These are phyloP conservation scores for Phaeosphaeriaceae sp. DNA, from an alignment of 2,329 filamentous ascomycete species.

Conservation along the genomic window DNA sequence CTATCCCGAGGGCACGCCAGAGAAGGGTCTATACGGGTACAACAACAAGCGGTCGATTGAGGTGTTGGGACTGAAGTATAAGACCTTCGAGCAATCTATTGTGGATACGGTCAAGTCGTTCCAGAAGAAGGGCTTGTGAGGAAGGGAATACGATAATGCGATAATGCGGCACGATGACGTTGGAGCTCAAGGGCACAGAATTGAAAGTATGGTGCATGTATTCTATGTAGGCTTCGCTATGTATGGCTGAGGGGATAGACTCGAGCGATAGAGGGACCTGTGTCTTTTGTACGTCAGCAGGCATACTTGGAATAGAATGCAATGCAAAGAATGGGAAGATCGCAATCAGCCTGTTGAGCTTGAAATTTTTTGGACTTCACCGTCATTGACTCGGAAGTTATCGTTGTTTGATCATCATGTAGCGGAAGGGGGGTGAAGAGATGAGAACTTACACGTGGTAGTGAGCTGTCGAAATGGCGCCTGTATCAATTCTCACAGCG, in stretches of 20 bases:
- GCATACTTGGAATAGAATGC: slow-evolving; percentile 1
- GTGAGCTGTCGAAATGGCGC: not conserved
- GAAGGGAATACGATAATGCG: not conserved
- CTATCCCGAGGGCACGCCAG: slow-evolving; percentile 53
- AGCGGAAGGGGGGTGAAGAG: slow-evolving; percentile 4
- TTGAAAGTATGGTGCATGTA: slow-evolving; percentile 12
- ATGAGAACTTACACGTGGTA: slow-evolving; percentile 28
- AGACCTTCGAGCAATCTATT: slow-evolving; percentile 64
- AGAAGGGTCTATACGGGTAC: slow-evolving; percentile 53
- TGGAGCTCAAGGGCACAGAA: not conserved
- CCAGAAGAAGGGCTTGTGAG: slow-evolving; percentile 58
- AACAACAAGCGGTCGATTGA: slow-evolving; percentile 63
- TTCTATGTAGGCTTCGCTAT: slow-evolving; percentile 11
- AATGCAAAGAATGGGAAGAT: slow-evolving; percentile 5
- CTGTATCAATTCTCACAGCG: not conserved
- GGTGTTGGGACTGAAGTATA: slow-evolving; percentile 68
- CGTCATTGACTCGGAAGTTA: slow-evolving; percentile 46
- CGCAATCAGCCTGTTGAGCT: slow-evolving; percentile 63
- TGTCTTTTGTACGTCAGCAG: slow-evolving; percentile 21
- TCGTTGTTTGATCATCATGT: slow-evolving; percentile 44
- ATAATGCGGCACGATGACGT: not conserved
- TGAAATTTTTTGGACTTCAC: slow-evolving; percentile 54
- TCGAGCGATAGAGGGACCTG: not conserved
- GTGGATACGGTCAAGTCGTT: slow-evolving; percentile 70
- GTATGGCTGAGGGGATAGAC: not conserved